Conservation (phyloP, 2,329 filamentous ascomycete species). For the Curvularia sp. region DNA sequence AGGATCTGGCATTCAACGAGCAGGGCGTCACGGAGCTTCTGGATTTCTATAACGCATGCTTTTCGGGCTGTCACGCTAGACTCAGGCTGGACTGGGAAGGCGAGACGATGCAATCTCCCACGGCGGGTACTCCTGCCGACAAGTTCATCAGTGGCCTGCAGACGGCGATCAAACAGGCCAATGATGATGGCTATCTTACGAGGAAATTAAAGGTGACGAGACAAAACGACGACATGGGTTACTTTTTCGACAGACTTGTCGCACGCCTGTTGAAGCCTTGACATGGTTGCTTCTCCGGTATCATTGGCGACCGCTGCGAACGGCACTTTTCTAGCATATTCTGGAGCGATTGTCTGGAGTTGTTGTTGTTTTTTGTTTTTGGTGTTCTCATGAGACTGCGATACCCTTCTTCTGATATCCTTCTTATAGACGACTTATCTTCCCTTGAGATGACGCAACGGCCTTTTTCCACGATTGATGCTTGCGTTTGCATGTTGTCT, state of each 20-base stretch:
- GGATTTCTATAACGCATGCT: slow-evolving; percentile 46
- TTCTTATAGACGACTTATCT: not conserved
- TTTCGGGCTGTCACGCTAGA: slow-evolving; percentile 42
- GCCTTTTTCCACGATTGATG: not conserved
- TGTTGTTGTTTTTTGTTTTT: not conserved
- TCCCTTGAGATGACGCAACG: not conserved
- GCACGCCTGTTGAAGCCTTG: slow-evolving; percentile 38
- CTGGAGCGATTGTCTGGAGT: not conserved
- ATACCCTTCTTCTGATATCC: slow-evolving; percentile 12
- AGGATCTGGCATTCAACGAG: slow-evolving; percentile 30
- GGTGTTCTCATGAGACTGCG: slow-evolving; percentile 7
- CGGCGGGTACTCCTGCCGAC: slow-evolving; percentile 24
- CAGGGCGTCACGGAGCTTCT: slow-evolving; percentile 40
- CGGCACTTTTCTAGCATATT: not conserved
- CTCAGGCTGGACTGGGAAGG: slow-evolving; percentile 41
- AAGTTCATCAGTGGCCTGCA: slow-evolving; percentile 43
- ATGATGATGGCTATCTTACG: slow-evolving; percentile 32
- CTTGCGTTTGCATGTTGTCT: not conserved
- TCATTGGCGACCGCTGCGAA: not conserved
- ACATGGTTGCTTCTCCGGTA: not conserved
- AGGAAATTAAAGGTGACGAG: slow-evolving; percentile 30
- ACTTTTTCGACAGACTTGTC: slow-evolving; percentile 50
- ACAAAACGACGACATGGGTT: slow-evolving; percentile 42
- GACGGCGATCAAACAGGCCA: slow-evolving; percentile 30
- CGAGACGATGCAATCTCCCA: slow-evolving; percentile 20